These are phyloP conservation scores for Trypanosoma avium DNA, from an alignment of 208 protist species.

Conservation along the genomic window DNA sequence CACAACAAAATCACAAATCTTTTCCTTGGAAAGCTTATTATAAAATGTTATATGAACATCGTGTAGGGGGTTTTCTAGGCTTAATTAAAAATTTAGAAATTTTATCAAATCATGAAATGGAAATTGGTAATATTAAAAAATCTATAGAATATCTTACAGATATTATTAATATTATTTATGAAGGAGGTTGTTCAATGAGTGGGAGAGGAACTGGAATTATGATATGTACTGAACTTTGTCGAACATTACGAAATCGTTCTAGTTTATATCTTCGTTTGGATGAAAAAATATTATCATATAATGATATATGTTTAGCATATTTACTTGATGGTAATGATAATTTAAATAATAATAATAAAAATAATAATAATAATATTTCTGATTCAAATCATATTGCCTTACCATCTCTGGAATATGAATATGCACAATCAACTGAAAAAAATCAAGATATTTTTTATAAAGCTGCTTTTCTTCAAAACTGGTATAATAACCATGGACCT, in stretches of 20 bases:
- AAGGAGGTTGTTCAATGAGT: neutral
- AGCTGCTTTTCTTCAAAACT: neutral
- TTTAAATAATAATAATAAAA: neutral
- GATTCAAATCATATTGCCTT: neutral
- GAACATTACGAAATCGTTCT: neutral
- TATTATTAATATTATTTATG: neutral
- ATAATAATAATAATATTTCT: neutral
- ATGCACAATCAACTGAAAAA: neutral
- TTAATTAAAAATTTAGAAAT: neutral
- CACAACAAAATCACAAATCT: neutral
- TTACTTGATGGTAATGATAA: neutral
- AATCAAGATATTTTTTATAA: neutral
- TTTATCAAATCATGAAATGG: neutral
- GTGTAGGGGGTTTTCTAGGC: neutral
- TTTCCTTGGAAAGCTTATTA: conserved; percentile 3
- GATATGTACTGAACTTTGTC: neutral
- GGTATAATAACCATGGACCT: neutral
- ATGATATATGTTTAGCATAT: neutral
- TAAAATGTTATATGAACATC: neutral
- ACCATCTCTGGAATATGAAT: neutral
- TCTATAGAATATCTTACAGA: neutral
- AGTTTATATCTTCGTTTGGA: neutral
- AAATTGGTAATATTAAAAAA: neutral
- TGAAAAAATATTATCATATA: neutral
- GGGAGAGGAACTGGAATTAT: neutral